Conservation (phyloP, 208 protist genomes). For the Phytomonas sp. region DNA sequence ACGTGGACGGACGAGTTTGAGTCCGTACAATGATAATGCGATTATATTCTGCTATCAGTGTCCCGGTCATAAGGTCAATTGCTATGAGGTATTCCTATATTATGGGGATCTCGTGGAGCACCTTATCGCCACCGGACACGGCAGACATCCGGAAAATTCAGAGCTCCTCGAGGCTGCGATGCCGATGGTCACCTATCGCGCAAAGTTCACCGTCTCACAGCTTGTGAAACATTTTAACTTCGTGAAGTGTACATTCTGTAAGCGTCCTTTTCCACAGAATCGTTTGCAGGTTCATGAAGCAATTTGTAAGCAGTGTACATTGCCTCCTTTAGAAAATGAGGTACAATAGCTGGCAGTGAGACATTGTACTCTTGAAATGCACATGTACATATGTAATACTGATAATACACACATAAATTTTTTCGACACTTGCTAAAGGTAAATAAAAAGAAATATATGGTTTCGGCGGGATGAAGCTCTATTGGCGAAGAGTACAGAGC, state of each 20-base stretch:
- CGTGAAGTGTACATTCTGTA: conserved; percentile 26
- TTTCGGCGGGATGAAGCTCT: background rate
- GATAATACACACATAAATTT: background rate
- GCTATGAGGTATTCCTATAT: conserved; percentile 40
- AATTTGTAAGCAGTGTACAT: conserved; percentile 19
- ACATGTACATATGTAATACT: conserved; percentile 1
- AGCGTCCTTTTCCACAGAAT: conserved; percentile 14
- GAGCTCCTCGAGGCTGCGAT: conserved; percentile 16
- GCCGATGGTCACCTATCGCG: conserved; percentile 40
- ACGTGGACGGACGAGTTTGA: conserved; percentile 1
- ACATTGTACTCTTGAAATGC: conserved; percentile 1
- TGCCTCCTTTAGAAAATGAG: background rate
- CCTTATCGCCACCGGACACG: conserved; percentile 28
- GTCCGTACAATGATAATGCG: conserved; percentile 17
- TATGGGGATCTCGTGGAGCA: conserved; percentile 57
- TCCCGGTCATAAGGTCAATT: conserved; percentile 15
- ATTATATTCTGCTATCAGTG: conserved; percentile 15
- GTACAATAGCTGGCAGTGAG: background rate
- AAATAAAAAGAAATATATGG: background rate
- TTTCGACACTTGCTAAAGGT: background rate
- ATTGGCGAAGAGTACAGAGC: background rate
- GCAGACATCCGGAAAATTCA: conserved; percentile 3
- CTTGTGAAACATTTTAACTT: conserved; percentile 34
- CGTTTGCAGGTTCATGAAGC: conserved; percentile 21
- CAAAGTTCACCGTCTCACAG: conserved; percentile 35